Evolutionary conservation across 1,284 basidiomycete genomes (phyloP).

Genomic region (Trametes versicolor): DNA sequence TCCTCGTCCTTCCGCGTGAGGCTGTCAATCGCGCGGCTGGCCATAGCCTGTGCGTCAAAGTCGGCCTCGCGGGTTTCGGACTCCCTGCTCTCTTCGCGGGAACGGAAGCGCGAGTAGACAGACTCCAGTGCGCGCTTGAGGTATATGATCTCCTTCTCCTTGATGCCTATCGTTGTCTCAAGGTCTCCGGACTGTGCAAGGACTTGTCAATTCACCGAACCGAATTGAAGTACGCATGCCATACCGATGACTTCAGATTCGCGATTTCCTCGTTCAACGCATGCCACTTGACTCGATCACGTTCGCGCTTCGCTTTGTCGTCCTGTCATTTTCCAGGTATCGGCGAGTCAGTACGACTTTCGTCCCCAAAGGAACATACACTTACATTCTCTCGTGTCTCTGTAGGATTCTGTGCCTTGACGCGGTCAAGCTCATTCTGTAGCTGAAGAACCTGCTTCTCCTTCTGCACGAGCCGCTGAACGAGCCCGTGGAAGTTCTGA

Average conservation of each 20-base stretch:
- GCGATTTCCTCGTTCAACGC: constrained; percentile 81
- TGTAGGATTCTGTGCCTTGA: constrained; percentile 63
- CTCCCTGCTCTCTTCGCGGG: constrained; percentile 56
- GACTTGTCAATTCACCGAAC: neutral
- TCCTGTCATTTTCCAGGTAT: constrained; percentile 55
- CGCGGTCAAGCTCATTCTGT: constrained; percentile 75
- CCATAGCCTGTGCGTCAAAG: constrained; percentile 78
- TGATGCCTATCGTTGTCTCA: constrained; percentile 58
- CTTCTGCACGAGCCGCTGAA: constrained; percentile 84
- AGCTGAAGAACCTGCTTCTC: constrained; percentile 86
- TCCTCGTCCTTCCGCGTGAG: constrained; percentile 78
- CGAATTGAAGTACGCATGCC: neutral
- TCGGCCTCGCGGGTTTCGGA: constrained; percentile 55
- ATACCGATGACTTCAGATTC: constrained; percentile 74
- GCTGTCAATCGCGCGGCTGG: constrained; percentile 73
- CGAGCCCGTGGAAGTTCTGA: constrained; percentile 78
- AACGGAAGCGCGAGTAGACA: constrained; percentile 80
- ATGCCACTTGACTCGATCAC: constrained; percentile 80
- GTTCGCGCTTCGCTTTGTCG: constrained; percentile 80
- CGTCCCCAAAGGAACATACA: constrained; percentile 3
- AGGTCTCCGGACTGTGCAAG: constrained; percentile 61
- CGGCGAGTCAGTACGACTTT: neutral
- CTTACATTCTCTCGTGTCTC: constrained; percentile 70
- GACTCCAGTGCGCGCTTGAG: constrained; percentile 87
- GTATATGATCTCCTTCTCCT: constrained; percentile 79